phyloP scores from a whole-genome alignment of 805 yeast genomes.

The Yarrowia sp. region DNA sequence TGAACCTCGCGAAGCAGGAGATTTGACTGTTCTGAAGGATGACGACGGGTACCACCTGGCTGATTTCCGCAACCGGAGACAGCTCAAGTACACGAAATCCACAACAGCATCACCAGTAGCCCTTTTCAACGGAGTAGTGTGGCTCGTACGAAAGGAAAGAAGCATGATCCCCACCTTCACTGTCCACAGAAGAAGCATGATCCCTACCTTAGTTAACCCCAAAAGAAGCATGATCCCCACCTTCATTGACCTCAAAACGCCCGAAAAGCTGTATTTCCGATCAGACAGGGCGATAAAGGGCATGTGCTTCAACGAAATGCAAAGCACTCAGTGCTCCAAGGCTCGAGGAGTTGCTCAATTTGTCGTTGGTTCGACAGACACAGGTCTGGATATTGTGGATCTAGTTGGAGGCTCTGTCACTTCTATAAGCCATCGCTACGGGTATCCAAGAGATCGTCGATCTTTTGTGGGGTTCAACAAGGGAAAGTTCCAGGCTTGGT shows the following conservation, averaged over 20 bases:
- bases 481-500: background rate
- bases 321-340: background rate
- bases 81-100: background rate
- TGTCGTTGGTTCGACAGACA: background rate
- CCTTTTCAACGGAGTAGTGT: background rate
- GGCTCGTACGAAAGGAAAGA: background rate
- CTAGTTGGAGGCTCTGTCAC: background rate
- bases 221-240: background rate
- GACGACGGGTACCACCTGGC: background rate
- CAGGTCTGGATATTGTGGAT: background rate
- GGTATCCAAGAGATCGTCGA: background rate
- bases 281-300: background rate
- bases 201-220: background rate
- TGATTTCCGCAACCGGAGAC: no score
- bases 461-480: background rate
- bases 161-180: no score
- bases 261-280: no score
- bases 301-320: no score
- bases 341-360: background rate
- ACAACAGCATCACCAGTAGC: background rate
- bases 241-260: no score
- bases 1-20: no score
- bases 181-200: no score
- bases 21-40: no score
- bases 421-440: background rate